A percentile compares a stretch with the other conserved stretches of the same genome.
phyloP scores from a whole-genome alignment of 305 asterid species.

The Fraxinus baroniana region DNA sequence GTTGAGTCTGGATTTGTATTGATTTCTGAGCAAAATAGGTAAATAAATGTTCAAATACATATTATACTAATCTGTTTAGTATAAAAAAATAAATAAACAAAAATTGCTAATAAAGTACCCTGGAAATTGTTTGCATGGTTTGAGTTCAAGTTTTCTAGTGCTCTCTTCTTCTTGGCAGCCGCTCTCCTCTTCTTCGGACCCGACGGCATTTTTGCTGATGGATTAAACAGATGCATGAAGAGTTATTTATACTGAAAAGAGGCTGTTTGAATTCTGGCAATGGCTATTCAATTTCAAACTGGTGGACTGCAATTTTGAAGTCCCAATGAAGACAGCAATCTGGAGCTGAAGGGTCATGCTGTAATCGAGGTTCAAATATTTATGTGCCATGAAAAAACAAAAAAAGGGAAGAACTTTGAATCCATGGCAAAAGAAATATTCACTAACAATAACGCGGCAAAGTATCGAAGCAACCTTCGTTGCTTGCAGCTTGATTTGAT shows the following conservation, averaged over 20 bases:
- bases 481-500: no score
- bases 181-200: constrained; percentile 36
- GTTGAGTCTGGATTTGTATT: neutral
- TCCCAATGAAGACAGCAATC: neutral
- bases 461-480: no score
- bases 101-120: constrained; percentile 12
- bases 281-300: neutral
- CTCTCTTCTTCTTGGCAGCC: constrained; percentile 27
- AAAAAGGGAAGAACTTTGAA: no score
- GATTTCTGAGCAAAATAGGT: neutral
- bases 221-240: neutral
- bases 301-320: neutral
- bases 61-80: no score
- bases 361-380: neutral
- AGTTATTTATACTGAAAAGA: neutral
- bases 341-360: neutral
- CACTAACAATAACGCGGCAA: no score
- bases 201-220: constrained; percentile 27
- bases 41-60: neutral
- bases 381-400: no score
- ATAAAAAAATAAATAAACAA: no score
- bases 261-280: neutral
- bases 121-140: neutral
- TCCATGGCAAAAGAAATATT: no score
- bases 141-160: neutral